A percentile compares a stretch with the other conserved stretches of the same genome.
phyloP scores from a whole-genome alignment of 1,139 yeast species.

The Zhuliangozyma parablackwelliae region DNA sequence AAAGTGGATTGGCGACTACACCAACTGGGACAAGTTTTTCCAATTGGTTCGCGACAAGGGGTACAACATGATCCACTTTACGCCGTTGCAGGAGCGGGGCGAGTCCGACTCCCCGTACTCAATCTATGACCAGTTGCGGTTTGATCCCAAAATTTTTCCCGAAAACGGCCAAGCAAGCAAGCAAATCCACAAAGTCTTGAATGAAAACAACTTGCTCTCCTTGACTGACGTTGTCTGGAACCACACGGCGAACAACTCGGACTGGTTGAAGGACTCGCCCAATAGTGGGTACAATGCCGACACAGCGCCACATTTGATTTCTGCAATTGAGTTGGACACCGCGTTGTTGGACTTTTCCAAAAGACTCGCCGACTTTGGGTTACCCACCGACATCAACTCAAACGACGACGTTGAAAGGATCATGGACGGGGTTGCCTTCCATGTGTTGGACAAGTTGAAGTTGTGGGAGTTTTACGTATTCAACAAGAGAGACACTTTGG shows the following conservation, averaged over 20 bases:
- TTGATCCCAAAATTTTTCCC: constrained; percentile 65
- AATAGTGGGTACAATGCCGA: constrained; percentile 82
- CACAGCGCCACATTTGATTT: constrained; percentile 82
- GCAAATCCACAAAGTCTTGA: constrained; percentile 38
- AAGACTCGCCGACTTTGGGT: constrained; percentile 49
- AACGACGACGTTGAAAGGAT: constrained; percentile 54
- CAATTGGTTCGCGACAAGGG: constrained; percentile 63
- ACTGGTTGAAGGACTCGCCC: constrained; percentile 81
- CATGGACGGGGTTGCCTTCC: constrained; percentile 60
- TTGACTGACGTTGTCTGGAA: constrained; percentile 92
- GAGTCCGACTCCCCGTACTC: constrained; percentile 90
- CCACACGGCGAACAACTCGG: constrained; percentile 89
- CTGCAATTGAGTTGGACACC: constrained; percentile 82
- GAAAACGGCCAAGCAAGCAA: constrained; percentile 27
- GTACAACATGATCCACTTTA: constrained; percentile 93
- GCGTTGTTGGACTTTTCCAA: constrained; percentile 61
- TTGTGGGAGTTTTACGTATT: constrained; percentile 89
- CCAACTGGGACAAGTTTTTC: constrained; percentile 64
- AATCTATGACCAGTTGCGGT: constrained; percentile 75
- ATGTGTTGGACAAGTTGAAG: constrained; percentile 62
- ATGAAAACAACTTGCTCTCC: constrained; percentile 59
- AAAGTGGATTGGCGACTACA: constrained; percentile 79
- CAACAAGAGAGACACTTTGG: constrained; percentile 40
- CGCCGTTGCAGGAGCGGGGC: constrained; percentile 89
- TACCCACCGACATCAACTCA: constrained; percentile 50